Percentiles rank a stretch among this genome's conserved stretches.
phyloP scores from a whole-genome alignment of 352 stramenopile genomes.

The Pythium biforme region DNA sequence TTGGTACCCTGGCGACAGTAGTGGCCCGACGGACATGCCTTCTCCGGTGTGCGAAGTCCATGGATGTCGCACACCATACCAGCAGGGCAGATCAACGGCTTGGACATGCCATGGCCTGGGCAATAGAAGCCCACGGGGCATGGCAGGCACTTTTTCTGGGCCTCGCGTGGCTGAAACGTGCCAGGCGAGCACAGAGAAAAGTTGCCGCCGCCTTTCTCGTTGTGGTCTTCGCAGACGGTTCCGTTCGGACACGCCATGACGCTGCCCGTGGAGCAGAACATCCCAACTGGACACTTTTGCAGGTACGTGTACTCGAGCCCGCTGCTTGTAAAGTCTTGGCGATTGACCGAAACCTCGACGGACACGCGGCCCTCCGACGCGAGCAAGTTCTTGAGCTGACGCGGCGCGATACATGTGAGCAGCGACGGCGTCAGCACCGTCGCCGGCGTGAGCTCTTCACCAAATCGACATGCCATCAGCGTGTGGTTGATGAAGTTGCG shows the following conservation, averaged over 20 bases:
- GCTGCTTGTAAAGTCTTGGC: conserved; percentile 78
- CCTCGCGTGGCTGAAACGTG: conserved; percentile 90
- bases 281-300: conserved; percentile 48
- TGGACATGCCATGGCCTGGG: conserved; percentile 87
- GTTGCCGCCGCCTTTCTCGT: conserved; percentile 55
- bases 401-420: conserved; percentile 79
- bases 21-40: conserved; percentile 89
- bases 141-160: conserved; percentile 73
- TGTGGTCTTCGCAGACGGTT: conserved; percentile 56
- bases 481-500: conserved; percentile 94
- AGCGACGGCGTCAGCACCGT: conserved; percentile 79
- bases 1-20: conserved; percentile 95
- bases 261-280: conserved; percentile 58
- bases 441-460: conserved; percentile 51
- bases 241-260: conserved; percentile 86
- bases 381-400: conserved; percentile 50
- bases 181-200: conserved; percentile 93
- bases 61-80: conserved; percentile 93
- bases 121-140: conserved; percentile 96
- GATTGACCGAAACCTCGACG: conserved; percentile 87
- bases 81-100: conserved; percentile 89
- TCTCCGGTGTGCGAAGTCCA: conserved; percentile 74
- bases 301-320: conserved; percentile 76
- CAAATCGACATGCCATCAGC: conserved; percentile 88
- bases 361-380: conserved; percentile 45